Percentiles rank a stretch among this genome's conserved stretches.
Evolutionary conservation across 345 rosid genomes (phyloP).

Genomic region (Corchorus olitorius): DNA sequence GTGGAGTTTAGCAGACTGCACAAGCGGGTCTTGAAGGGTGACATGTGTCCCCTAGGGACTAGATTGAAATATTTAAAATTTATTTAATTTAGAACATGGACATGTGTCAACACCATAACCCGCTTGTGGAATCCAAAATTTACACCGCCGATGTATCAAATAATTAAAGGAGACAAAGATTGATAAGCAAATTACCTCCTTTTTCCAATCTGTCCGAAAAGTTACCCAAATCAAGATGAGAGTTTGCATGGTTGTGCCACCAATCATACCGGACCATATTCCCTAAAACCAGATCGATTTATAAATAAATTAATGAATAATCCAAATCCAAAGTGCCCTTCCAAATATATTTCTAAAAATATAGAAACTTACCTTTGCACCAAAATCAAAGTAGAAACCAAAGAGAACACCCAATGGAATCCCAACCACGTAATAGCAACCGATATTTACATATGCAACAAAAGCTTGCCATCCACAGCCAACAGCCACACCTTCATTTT

Average conservation of each 20-base stretch:
- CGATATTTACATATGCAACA: constrained; percentile 74
- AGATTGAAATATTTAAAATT: too few relatives aligned
- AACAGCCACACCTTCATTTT: constrained; percentile 65
- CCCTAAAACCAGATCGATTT: constrained; percentile 43
- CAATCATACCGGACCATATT: constrained; percentile 73
- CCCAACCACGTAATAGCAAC: constrained; percentile 70
- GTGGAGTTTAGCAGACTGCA: too few relatives aligned
- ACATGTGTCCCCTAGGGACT: too few relatives aligned
- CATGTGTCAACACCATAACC: too few relatives aligned
- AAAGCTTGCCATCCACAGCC: constrained; percentile 86
- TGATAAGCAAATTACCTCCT: constrained; percentile 39
- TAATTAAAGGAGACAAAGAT: too few relatives aligned
- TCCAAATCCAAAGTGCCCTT: background rate
- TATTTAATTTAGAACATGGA: too few relatives aligned
- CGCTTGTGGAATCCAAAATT: too few relatives aligned
- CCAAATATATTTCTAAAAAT: background rate
- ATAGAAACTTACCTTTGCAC: constrained; percentile 52
- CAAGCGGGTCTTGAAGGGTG: too few relatives aligned
- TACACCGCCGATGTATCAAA: too few relatives aligned
- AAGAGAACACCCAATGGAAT: constrained; percentile 61
- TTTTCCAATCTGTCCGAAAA: constrained; percentile 61
- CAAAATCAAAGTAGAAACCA: constrained; percentile 64
- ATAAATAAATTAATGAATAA: background rate
- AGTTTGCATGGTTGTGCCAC: constrained; percentile 66
- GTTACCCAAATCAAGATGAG: constrained; percentile 62